These are phyloP conservation scores for Aureobasidium uvarum DNA, from an alignment of 2,329 filamentous ascomycete species.

Conservation along the genomic window DNA sequence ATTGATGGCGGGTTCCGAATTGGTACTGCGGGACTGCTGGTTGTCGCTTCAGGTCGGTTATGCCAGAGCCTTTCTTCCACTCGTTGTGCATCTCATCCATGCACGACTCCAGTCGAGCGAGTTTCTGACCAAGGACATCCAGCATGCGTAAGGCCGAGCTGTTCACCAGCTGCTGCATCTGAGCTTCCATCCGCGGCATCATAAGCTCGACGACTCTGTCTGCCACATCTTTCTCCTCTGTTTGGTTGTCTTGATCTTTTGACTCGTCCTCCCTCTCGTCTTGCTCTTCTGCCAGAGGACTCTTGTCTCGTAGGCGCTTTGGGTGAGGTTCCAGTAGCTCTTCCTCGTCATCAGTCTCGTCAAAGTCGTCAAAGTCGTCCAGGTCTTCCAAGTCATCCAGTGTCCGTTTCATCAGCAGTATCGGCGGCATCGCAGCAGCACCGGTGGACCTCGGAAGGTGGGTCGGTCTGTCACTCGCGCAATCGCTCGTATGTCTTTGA, in stretches of 20 bases:
- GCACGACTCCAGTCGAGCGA: conserved; percentile 11
- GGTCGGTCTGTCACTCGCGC: background rate
- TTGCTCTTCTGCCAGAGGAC: background rate
- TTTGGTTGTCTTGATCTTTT: background rate
- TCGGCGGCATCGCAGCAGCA: background rate
- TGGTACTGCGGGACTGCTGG: background rate
- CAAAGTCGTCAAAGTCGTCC: conserved; percentile 3
- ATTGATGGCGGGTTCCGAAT: conserved; percentile 3
- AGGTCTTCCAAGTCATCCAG: background rate
- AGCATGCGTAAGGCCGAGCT: conserved; percentile 8
- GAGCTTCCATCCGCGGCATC: background rate
- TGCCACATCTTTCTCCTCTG: background rate
- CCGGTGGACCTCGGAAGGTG: background rate
- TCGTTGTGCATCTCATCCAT: conserved; percentile 19
- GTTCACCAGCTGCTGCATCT: conserved; percentile 4
- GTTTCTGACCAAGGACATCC: conserved; percentile 3
- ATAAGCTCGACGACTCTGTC: background rate
- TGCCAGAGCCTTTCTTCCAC: background rate
- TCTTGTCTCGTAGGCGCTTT: background rate
- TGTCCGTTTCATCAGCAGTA: conserved; percentile 9
- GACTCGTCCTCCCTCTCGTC: background rate
- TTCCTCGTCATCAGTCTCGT: background rate
- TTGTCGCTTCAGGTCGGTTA: background rate
- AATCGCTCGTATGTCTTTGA: background rate
- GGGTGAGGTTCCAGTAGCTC: conserved; percentile 2